Evolutionary conservation across 768 basidiomycete species (phyloP).

Genomic region (Tephrocybe sp.): DNA sequence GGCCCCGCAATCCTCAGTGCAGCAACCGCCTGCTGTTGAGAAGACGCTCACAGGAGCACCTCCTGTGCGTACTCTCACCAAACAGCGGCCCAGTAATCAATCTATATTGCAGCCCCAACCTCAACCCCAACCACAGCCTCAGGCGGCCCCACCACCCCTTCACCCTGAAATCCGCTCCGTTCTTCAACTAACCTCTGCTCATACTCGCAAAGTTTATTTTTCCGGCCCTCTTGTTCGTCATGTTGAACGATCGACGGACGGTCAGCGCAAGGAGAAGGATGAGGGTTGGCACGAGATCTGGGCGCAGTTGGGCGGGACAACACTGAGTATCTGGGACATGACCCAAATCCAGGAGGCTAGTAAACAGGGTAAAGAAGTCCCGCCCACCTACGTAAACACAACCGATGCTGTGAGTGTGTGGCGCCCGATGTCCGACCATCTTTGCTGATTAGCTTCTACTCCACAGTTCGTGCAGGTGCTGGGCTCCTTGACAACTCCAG

Average conservation of each 20-base stretch:
- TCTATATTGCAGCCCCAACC: constrained; percentile 19
- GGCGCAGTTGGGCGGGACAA: constrained; percentile 89
- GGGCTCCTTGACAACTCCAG: constrained; percentile 69
- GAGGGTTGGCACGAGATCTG: constrained; percentile 85
- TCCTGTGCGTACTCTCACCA: constrained; percentile 9
- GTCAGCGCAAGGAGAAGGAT: constrained; percentile 61
- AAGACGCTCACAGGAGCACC: constrained; percentile 9
- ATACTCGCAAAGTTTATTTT: constrained; percentile 85
- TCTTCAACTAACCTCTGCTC: constrained; percentile 70
- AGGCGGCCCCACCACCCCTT: constrained; percentile 41
- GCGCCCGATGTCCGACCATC: not conserved
- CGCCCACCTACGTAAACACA: constrained; percentile 84
- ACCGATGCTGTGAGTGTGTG: constrained; percentile 75
- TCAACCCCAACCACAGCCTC: constrained; percentile 18
- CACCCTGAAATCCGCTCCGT: constrained; percentile 85
- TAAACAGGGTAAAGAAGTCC: constrained; percentile 76
- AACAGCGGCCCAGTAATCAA: not conserved
- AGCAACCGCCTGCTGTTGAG: too few relatives aligned
- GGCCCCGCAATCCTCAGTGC: constrained; percentile 4
- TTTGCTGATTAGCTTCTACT: constrained; percentile 6
- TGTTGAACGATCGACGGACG: constrained; percentile 78
- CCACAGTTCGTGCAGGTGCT: constrained; percentile 76
- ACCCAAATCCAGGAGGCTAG: constrained; percentile 83
- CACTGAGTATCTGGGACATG: constrained; percentile 92
- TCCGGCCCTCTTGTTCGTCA: constrained; percentile 80